A percentile compares a stretch with the other conserved stretches of the same genome.
phyloP scores from a whole-genome alignment of 1,284 basidiomycete species.

The Hemileia vastatrix region DNA sequence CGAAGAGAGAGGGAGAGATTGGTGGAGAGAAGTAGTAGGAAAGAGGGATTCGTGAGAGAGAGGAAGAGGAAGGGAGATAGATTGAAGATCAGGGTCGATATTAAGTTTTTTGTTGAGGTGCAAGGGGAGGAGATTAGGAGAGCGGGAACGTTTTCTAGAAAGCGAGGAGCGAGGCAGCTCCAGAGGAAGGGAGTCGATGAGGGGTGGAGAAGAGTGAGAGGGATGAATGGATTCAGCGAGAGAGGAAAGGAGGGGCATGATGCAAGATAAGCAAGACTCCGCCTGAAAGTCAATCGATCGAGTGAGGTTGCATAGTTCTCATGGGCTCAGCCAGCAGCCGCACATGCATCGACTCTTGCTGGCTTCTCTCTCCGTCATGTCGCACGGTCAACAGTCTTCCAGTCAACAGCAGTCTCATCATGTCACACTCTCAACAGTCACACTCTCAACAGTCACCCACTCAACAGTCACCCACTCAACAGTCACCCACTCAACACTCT shows the following conservation, averaged over 20 bases:
- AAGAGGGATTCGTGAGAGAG: not conserved
- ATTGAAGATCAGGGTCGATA: too few relatives aligned
- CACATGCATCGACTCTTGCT: not conserved
- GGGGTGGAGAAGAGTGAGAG: too few relatives aligned
- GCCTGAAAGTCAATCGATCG: too few relatives aligned
- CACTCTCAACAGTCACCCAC: not conserved
- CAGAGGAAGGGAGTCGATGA: not conserved
- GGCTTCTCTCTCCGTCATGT: too few relatives aligned
- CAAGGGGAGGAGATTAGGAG: not conserved
- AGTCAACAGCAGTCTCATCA: not conserved
- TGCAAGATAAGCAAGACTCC: too few relatives aligned
- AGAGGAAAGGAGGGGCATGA: too few relatives aligned
- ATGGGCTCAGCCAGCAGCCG: too few relatives aligned
- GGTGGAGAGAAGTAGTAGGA: not conserved
- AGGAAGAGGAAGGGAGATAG: constrained; percentile 12
- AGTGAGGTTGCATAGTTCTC: too few relatives aligned
- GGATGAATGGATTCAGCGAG: too few relatives aligned
- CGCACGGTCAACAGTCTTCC: not conserved
- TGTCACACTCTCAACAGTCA: not conserved
- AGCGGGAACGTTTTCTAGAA: not conserved
- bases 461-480: not conserved
- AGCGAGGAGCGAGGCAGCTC: not conserved
- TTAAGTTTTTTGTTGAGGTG: too few relatives aligned
- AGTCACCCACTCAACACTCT: not conserved
- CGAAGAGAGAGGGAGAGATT: constrained; percentile 8